Evolutionary conservation across 306 rosid genomes (phyloP), one percentile per base, ranked within the genome.

Genomic region (Fragaria nilgerrensis): DNA sequence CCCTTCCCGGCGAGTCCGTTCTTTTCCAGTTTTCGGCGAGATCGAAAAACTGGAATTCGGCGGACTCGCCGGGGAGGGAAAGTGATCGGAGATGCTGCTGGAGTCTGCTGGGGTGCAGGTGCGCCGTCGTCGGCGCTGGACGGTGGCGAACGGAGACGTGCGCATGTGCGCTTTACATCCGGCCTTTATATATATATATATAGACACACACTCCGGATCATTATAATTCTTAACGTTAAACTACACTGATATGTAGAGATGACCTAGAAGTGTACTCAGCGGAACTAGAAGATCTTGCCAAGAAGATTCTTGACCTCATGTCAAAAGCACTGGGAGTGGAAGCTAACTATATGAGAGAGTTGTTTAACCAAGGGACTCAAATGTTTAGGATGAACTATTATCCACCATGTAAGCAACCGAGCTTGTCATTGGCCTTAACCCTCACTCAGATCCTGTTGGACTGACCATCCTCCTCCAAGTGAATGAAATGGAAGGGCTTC

Each of bases 371-470:
- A 36, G 85, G 88, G 49, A 6, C 12, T 20, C 75, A 79, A 3
- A 25, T 53, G 23, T 50, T 82, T 64, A 82, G 88, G 25, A 82
- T 85, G 77, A 85, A 85, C 45, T 85, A 75, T 55, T 82, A 85
- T 77, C 84, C 88, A 50, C 88, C 86, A 53, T 85, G 88, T 69
- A 83, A 83, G 4, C 80, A 82, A 22, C 84, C 88, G 84, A 85
- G 20, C 56, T 73, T 39, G 90, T 50, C 1, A 77, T 73, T 27
- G 90, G 86, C 39, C 47, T 86, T 70, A 81, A 22, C 47, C 55
- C 79, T 65, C 84, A 81, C 53, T 81, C 87, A 1, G 89, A 84
- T 63, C 15, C 63, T 0, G 47, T 12, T 16, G 84, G 29, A 52
- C 27, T 86, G 19, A 83, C 89, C 9, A 81, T 83, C 65, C 85